phyloP scores from a whole-genome alignment of 2,329 filamentous ascomycete genomes.

The Colletotrichum acutatum region DNA sequence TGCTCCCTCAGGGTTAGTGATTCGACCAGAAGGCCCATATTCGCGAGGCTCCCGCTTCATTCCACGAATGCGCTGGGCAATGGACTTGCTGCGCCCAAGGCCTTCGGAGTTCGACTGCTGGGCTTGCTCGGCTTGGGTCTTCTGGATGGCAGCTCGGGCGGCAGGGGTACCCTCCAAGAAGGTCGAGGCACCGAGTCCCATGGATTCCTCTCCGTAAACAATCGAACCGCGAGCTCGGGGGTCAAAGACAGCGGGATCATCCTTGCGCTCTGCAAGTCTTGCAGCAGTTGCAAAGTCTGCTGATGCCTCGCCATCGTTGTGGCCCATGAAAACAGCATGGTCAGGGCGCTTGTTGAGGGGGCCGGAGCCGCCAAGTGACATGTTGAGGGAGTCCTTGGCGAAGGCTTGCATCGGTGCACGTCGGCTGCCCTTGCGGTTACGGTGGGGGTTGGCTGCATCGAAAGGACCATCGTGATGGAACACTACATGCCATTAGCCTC shows the following conservation, averaged over 20 bases:
- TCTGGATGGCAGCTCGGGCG: slow-evolving; percentile 80
- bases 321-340: slow-evolving; percentile 87
- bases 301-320: slow-evolving; percentile 84
- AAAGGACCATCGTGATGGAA: slow-evolving; percentile 99
- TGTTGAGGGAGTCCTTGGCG: slow-evolving; percentile 91
- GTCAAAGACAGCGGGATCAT: slow-evolving; percentile 70
- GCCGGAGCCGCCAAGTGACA: slow-evolving; percentile 87
- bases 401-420: slow-evolving; percentile 97
- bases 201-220: slow-evolving; percentile 84
- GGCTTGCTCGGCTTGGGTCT: slow-evolving; percentile 76
- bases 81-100: slow-evolving; percentile 90
- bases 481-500: slow-evolving; percentile 61
- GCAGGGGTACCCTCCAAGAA: slow-evolving; percentile 96
- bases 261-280: slow-evolving; percentile 41
- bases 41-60: slow-evolving; percentile 79
- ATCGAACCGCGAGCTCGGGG: slow-evolving; percentile 74
- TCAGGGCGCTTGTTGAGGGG: slow-evolving; percentile 86
- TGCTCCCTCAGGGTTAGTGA: slow-evolving; percentile 65
- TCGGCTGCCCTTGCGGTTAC: slow-evolving; percentile 85
- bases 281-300: slow-evolving; percentile 71
- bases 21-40: slow-evolving; percentile 67
- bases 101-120: slow-evolving; percentile 66
- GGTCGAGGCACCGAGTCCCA: slow-evolving; percentile 91
- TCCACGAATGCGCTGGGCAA: slow-evolving; percentile 90
- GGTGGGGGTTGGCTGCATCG: slow-evolving; percentile 93